A percentile compares a stretch with the other conserved stretches of the same genome.
Conservation (phyloP, 441 rosid genomes). For the Croton setiger region DNA sequence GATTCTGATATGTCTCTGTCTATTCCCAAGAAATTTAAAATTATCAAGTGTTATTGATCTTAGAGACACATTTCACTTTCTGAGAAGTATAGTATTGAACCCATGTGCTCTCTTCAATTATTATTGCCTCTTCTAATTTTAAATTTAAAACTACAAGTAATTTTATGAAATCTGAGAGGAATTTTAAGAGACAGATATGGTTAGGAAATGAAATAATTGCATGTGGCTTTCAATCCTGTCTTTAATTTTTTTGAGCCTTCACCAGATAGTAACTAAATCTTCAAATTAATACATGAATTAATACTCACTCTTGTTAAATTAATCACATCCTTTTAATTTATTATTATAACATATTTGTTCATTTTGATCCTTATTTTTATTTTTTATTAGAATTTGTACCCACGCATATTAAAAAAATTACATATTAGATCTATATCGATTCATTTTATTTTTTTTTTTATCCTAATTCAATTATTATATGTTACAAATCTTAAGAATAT, state of each 20-base stretch:
- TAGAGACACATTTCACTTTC: constrained; percentile 23
- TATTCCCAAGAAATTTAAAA: constrained; percentile 12
- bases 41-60: neutral
- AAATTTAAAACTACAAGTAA: no score
- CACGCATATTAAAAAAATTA: no score
- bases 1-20: constrained; percentile 17
- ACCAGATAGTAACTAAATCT: constrained; percentile 20
- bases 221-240: constrained; percentile 31
- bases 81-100: constrained; percentile 13
- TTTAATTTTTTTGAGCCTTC: constrained; percentile 23
- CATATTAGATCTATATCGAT: no score
- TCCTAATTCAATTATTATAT: no score
- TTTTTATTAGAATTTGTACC: no score
- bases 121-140: no score
- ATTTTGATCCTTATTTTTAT: no score
- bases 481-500: no score
- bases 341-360: no score
- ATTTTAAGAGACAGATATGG: neutral
- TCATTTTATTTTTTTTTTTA: no score
- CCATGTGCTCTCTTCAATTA: constrained; percentile 18
- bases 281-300: neutral
- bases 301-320: neutral
- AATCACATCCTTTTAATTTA: no score
- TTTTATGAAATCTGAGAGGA: neutral
- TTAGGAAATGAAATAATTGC: constrained; percentile 14